phyloP scores from a whole-genome alignment of 257 asterid species.

The Solanum arcanum region DNA sequence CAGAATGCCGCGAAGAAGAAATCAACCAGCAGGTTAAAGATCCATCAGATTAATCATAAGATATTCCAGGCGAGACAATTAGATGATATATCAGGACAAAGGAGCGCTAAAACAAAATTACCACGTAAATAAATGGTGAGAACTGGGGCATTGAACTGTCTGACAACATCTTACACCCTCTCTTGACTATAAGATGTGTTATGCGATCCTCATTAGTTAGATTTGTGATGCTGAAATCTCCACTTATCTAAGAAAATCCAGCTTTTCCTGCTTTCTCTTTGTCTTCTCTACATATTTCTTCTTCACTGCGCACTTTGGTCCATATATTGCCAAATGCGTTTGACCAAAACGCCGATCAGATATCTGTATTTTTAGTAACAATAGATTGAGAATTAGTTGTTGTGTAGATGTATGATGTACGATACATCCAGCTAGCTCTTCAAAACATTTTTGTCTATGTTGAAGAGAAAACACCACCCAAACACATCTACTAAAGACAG shows the following conservation, averaged over 20 bases:
- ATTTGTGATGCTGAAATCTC: neutral
- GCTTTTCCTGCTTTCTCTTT: neutral
- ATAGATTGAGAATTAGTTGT: neutral
- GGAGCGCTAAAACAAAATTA: neutral
- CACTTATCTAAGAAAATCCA: neutral
- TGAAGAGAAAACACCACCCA: neutral
- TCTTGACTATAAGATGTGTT: neutral
- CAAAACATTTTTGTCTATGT: neutral
- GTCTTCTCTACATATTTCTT: constrained; percentile 27
- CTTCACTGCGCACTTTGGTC: constrained; percentile 90
- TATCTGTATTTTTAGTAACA: constrained; percentile 35
- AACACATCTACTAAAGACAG: neutral
- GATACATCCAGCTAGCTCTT: neutral
- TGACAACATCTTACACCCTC: neutral
- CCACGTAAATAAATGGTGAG: neutral
- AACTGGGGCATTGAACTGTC: neutral
- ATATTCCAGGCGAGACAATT: neutral
- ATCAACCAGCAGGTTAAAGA: neutral
- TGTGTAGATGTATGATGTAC: neutral
- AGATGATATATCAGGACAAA: neutral
- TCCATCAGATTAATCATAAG: neutral
- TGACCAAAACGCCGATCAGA: constrained; percentile 97
- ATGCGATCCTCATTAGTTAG: neutral
- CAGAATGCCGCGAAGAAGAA: neutral
- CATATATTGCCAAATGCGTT: constrained; percentile 85